These are phyloP conservation scores for Colletotrichum kahawae DNA, from an alignment of 2,329 filamentous ascomycete genomes.

Conservation along the genomic window DNA sequence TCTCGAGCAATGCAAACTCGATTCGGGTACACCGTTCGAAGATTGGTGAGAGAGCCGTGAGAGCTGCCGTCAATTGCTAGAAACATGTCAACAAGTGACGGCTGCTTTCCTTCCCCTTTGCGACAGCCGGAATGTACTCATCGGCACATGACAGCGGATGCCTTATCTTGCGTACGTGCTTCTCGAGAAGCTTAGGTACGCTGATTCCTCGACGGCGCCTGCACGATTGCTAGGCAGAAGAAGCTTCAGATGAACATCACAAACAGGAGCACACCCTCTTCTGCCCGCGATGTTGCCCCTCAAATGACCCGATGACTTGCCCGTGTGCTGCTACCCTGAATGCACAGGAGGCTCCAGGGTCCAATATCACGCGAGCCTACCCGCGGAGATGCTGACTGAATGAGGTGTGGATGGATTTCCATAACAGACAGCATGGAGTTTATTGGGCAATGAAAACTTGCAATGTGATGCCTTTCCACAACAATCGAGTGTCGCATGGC, in stretches of 20 bases:
- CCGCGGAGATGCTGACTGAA: neutral
- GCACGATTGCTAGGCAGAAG: neutral
- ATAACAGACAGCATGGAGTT: neutral
- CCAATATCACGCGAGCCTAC: neutral
- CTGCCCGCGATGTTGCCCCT: neutral
- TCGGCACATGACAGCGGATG: neutral
- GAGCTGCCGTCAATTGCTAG: neutral
- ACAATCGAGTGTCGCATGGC: neutral
- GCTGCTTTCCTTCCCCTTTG: neutral
- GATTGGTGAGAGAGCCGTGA: neutral
- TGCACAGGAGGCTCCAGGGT: neutral
- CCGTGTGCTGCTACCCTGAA: neutral
- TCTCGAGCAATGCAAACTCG: neutral
- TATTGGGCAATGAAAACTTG: neutral
- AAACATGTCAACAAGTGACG: neutral
- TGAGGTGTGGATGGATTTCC: neutral
- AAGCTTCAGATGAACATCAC: slow-evolving; percentile 9
- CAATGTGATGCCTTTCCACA: too few species aligned
- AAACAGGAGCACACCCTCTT: neutral
- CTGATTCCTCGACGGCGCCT: neutral
- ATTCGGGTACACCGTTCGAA: neutral
- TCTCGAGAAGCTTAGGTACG: neutral
- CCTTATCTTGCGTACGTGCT: neutral
- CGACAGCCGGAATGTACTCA: neutral
- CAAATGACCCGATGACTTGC: neutral